A percentile compares a stretch with the other conserved stretches of the same genome.
Conservation (phyloP, 305 asterid species). For the Fraxinus sp. region DNA sequence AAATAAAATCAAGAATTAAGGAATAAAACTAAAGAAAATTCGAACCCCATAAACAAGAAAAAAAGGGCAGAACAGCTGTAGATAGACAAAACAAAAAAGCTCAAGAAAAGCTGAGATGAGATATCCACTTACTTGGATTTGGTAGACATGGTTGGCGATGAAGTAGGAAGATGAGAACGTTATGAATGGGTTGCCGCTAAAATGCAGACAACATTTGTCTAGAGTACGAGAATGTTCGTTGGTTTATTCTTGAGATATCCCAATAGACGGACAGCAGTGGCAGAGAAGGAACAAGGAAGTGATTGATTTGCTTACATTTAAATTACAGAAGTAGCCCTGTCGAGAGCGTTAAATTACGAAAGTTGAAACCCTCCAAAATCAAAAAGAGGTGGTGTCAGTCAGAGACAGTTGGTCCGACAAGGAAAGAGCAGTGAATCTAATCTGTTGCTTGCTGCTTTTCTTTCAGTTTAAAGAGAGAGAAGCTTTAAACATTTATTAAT, state of each 20-base stretch:
- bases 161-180: conserved; percentile 4
- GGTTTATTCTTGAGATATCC: neutral
- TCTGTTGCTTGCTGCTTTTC: neutral
- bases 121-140: conserved; percentile 82
- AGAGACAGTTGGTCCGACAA: neutral
- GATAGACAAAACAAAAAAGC: conserved; percentile 7
- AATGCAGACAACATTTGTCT: conserved; percentile 35
- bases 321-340: conserved; percentile 21
- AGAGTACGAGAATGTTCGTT: neutral
- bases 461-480: too few species aligned
- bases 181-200: conserved; percentile 13
- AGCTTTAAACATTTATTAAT: too few species aligned
- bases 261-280: neutral
- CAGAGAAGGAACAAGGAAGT: neutral
- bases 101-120: conserved; percentile 36
- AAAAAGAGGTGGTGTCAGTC: neutral
- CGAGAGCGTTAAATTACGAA: neutral
- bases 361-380: neutral
- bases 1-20: neutral
- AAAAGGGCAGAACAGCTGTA: neutral
- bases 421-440: neutral
- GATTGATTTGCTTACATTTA: neutral
- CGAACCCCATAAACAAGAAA: conserved; percentile 19
- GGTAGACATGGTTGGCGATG: conserved; percentile 56
- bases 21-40: conserved; percentile 17